Percentiles rank a stretch among this genome's conserved stretches.
Evolutionary conservation across 768 basidiomycete species (phyloP).

Genomic region (Russula brevipes): DNA sequence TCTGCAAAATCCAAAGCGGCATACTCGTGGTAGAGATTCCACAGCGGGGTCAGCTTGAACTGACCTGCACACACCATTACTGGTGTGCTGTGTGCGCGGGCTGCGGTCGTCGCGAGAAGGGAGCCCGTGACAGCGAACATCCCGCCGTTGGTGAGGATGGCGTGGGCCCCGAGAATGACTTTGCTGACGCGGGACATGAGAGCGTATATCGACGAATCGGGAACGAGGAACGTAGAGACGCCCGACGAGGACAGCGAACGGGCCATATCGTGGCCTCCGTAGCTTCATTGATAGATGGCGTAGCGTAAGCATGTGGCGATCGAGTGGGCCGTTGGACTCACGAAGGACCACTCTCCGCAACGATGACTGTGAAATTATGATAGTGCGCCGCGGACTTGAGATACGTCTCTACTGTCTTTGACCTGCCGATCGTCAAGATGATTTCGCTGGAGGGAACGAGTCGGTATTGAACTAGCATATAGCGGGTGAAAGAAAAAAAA

Average conservation of each 20-base stretch:
- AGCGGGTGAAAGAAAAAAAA: background rate
- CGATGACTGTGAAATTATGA: conserved; percentile 92
- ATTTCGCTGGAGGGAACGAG: conserved; percentile 63
- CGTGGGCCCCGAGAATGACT: conserved; percentile 89
- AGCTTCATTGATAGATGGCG: conserved; percentile 42
- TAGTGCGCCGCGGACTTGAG: conserved; percentile 85
- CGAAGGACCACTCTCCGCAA: conserved; percentile 93
- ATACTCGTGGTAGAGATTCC: conserved; percentile 85
- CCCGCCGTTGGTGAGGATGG: conserved; percentile 95
- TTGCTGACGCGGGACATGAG: conserved; percentile 97
- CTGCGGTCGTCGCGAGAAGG: conserved; percentile 79
- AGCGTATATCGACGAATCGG: conserved; percentile 93
- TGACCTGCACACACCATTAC: conserved; percentile 93
- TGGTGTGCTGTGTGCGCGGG: conserved; percentile 83
- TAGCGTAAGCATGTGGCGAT: conserved; percentile 4
- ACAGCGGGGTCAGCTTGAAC: conserved; percentile 91
- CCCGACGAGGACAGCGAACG: conserved; percentile 69
- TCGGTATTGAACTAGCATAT: background rate
- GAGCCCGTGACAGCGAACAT: conserved; percentile 89
- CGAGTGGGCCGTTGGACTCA: conserved; percentile 37
- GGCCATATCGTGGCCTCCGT: conserved; percentile 83
- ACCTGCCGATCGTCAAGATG: conserved; percentile 90
- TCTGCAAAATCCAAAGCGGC: conserved; percentile 77
- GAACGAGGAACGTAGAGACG: conserved; percentile 94
- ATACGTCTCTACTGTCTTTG: conserved; percentile 90